A percentile compares a stretch with the other conserved stretches of the same genome.
Conservation (phyloP, 2,329 filamentous ascomycete species). For the Claviceps pusilla region DNA sequence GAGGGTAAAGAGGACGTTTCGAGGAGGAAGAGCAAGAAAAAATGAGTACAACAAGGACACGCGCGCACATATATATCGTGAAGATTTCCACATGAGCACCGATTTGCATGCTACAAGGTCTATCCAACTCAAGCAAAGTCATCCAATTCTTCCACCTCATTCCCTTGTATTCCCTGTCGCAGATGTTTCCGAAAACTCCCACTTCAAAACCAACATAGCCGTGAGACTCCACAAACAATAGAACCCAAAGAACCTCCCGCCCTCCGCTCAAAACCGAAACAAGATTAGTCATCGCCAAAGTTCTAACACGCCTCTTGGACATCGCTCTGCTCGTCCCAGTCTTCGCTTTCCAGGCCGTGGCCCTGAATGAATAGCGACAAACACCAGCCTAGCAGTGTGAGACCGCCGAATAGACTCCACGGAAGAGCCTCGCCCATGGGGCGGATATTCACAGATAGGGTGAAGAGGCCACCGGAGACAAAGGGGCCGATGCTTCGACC, state of each 20-base stretch:
- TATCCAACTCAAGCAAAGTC: too few species aligned
- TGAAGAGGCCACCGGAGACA: constrained; percentile 74
- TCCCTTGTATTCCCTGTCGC: too few species aligned
- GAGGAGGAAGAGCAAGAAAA: too few species aligned
- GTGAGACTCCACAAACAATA: neutral
- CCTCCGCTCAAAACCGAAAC: too few species aligned
- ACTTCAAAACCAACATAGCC: neutral
- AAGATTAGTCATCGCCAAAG: neutral
- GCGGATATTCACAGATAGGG: constrained; percentile 54
- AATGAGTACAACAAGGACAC: too few species aligned
- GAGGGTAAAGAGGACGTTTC: too few species aligned
- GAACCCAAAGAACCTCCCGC: too few species aligned
- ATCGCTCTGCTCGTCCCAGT: constrained; percentile 23
- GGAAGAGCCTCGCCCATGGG: constrained; percentile 74
- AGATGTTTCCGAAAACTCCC: too few species aligned
- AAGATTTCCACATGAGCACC: too few species aligned
- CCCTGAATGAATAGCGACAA: constrained; percentile 66
- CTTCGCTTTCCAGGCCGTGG: constrained; percentile 42
- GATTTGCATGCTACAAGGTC: too few species aligned
- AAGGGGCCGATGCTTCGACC: constrained; percentile 82
- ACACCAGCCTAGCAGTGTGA: constrained; percentile 67
- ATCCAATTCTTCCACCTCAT: too few species aligned
- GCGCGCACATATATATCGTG: too few species aligned
- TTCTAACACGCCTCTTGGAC: neutral
- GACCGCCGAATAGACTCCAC: constrained; percentile 75